Conservation (phyloP, 306 rosid genomes). For the Trifolium pratense region DNA sequence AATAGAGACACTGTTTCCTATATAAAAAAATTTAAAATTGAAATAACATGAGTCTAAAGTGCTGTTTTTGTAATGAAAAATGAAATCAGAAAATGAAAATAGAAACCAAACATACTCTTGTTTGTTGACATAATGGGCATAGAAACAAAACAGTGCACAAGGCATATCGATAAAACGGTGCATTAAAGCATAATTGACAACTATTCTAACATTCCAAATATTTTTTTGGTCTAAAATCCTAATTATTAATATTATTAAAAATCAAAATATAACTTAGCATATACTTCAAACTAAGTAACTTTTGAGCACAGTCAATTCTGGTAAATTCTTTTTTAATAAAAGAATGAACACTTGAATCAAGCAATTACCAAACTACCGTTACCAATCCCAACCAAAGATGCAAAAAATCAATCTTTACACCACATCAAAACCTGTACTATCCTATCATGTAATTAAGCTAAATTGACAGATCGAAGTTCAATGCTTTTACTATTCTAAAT, state of each 20-base stretch:
- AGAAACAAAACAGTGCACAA: conserved; percentile 1
- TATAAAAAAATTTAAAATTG: not conserved
- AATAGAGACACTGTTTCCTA: not conserved
- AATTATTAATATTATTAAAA: conserved; percentile 1
- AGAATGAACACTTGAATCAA: no score
- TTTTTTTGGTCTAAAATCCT: conserved; percentile 11
- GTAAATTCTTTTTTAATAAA: no score
- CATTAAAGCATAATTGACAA: conserved; percentile 7
- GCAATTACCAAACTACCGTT: no score
- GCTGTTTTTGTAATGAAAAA: conserved; percentile 4
- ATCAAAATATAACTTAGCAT: not conserved
- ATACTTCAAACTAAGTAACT: no score
- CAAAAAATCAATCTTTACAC: conserved; percentile 29
- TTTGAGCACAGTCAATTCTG: no score
- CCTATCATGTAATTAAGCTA: not conserved
- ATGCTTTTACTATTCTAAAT: not conserved
- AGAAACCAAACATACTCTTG: conserved; percentile 12
- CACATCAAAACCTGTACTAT: not conserved
- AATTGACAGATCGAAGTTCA: conserved; percentile 17
- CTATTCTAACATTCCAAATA: no score
- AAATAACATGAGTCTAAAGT: not conserved
- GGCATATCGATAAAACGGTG: conserved; percentile 7
- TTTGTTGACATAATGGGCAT: not conserved
- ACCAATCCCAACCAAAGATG: no score
- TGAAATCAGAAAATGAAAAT: not conserved